Conservation (phyloP, 2,329 filamentous ascomycete species). For the Mycocentrospora acerina region DNA sequence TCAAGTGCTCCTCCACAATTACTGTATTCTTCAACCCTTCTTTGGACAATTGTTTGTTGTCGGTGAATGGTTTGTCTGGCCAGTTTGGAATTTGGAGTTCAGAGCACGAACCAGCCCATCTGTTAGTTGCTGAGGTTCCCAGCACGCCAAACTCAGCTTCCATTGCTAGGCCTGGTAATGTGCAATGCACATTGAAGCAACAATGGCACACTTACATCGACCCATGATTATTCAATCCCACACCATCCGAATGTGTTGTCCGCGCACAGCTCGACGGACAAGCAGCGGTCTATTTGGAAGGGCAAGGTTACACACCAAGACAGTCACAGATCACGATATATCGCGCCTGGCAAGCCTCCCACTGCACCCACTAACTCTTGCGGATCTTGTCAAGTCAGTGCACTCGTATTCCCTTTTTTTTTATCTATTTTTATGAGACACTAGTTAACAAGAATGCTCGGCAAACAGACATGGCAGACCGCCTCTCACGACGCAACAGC, state of each 20-base stretch:
- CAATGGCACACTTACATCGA: conserved; percentile 36
- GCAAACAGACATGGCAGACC: conserved; percentile 69
- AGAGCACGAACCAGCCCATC: no score
- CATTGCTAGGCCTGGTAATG: no score
- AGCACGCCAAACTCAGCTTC: no score
- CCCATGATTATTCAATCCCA: conserved; percentile 41
- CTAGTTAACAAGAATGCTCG: no score
- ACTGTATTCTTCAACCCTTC: no score
- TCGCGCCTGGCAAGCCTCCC: conserved; percentile 73
- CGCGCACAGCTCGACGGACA: conserved; percentile 21
- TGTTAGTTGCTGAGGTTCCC: no score
- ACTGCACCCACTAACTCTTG: conserved; percentile 79
- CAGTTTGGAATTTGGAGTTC: no score
- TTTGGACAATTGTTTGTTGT: no score
- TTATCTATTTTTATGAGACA: no score
- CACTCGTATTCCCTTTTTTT: neutral
- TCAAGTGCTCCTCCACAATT: no score
- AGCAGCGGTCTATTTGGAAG: conserved; percentile 18
- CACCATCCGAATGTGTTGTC: conserved; percentile 37
- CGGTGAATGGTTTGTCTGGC: no score
- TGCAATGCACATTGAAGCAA: neutral
- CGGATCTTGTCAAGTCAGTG: conserved; percentile 80
- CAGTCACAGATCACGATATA: conserved; percentile 71
- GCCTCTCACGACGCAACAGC: conserved; percentile 74
- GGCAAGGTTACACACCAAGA: conserved; percentile 39